phyloP scores from a whole-genome alignment of 345 rosid genomes.

The Gossypium stocksii region DNA sequence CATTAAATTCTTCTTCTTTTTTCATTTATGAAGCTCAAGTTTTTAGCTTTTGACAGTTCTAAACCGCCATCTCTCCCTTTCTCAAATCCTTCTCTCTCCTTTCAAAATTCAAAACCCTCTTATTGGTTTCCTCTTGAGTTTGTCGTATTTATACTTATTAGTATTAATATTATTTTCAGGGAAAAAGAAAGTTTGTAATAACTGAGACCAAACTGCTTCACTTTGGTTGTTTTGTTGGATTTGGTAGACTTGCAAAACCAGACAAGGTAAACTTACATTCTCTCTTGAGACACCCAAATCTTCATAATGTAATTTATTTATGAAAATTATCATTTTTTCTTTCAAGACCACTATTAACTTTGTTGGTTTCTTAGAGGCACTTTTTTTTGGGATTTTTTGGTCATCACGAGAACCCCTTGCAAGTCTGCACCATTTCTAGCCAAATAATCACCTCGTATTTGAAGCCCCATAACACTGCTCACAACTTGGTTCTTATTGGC shows the following conservation, averaged over 20 bases:
- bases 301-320: not conserved
- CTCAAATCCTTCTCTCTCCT: not conserved
- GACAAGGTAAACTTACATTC: slow-evolving; percentile 10
- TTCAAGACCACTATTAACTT: not conserved
- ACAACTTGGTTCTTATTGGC: not conserved
- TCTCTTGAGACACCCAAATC: not conserved
- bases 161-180: not conserved
- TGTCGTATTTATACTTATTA: not conserved
- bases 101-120: not conserved
- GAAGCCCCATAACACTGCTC: slow-evolving; percentile 2
- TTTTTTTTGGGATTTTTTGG: not conserved
- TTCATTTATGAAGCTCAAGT: slow-evolving; percentile 40
- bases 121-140: not conserved
- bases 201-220: slow-evolving; percentile 2
- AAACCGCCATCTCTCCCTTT: slow-evolving; percentile 20
- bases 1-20: not conserved
- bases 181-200: not conserved
- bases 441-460: not conserved
- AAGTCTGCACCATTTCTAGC: not conserved
- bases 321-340: not conserved
- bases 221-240: slow-evolving; percentile 6
- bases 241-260: slow-evolving; percentile 2
- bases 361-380: slow-evolving; percentile 13
- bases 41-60: slow-evolving; percentile 12
- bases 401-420: not conserved